phyloP scores from a whole-genome alignment of 1,284 basidiomycete genomes.

The Pseudozyma flocculosa region DNA sequence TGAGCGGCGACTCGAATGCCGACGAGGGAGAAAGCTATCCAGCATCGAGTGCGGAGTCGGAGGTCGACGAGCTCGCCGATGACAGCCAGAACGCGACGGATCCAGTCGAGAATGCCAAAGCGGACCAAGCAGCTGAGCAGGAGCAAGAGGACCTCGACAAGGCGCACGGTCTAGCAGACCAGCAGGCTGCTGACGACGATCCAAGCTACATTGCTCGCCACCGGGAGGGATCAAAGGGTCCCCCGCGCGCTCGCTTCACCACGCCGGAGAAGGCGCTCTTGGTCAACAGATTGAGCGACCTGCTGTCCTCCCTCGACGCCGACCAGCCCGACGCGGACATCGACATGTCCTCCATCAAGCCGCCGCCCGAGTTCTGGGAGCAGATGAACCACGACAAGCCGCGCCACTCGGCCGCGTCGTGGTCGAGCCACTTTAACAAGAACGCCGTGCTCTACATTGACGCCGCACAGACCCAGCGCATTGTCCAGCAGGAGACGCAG shows the following conservation, averaged over 20 bases:
- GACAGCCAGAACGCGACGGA: not conserved
- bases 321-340: not conserved
- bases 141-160: no score
- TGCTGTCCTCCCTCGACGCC: constrained; percentile 5
- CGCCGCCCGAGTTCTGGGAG: constrained; percentile 18
- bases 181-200: not conserved
- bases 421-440: constrained; percentile 27
- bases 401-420: constrained; percentile 15
- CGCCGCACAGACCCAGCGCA: not conserved
- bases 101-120: not conserved
- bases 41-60: not conserved
- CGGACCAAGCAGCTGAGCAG: no score
- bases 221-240: not conserved
- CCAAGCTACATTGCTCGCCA: not conserved
- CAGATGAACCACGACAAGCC: constrained; percentile 6
- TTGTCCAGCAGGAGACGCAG: constrained; percentile 2
- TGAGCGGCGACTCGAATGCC: no score
- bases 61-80: not conserved
- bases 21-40: not conserved
- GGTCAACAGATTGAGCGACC: constrained; percentile 2
- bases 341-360: no score
- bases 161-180: no score
- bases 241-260: constrained; percentile 7
- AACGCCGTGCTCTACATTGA: constrained; percentile 15
- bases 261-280: constrained; percentile 11